These are phyloP conservation scores for Chlorophyllum brunneum DNA, from an alignment of 768 basidiomycete genomes.

Conservation along the genomic window DNA sequence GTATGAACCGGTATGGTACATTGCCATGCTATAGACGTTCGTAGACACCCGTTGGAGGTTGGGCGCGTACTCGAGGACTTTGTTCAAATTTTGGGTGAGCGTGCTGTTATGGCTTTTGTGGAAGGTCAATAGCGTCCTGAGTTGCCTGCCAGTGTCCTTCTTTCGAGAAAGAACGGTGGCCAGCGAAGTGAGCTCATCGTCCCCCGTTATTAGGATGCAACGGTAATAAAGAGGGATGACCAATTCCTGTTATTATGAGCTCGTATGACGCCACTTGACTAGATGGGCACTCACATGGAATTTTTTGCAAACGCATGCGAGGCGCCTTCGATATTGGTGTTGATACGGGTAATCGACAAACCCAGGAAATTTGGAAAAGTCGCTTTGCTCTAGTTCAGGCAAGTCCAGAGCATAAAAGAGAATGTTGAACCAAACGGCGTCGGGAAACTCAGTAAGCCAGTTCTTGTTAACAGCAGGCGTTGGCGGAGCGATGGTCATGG, in stretches of 20 bases:
- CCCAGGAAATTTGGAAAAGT: neutral
- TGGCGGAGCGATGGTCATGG: neutral
- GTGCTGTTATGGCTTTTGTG: neutral
- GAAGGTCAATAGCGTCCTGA: neutral
- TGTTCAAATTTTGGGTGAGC: neutral
- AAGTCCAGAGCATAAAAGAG: conserved; percentile 6
- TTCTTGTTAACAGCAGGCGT: neutral
- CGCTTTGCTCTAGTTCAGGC: conserved; percentile 1
- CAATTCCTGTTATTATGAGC: neutral
- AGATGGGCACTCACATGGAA: neutral
- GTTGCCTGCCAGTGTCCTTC: neutral
- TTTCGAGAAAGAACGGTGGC: neutral
- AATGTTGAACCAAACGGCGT: neutral
- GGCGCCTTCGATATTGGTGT: neutral
- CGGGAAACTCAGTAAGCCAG: neutral
- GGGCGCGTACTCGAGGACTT: neutral
- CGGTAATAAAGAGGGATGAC: conserved; percentile 3
- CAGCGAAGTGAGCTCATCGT: neutral
- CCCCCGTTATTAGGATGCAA: neutral
- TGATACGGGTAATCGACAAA: neutral
- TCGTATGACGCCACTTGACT: neutral
- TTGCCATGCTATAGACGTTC: neutral
- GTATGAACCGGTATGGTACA: neutral
- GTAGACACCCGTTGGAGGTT: conserved; percentile 2
- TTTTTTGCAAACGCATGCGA: conserved; percentile 1